Conservation (phyloP, 768 basidiomycete species). For the Punctularia strigosozonata region DNA sequence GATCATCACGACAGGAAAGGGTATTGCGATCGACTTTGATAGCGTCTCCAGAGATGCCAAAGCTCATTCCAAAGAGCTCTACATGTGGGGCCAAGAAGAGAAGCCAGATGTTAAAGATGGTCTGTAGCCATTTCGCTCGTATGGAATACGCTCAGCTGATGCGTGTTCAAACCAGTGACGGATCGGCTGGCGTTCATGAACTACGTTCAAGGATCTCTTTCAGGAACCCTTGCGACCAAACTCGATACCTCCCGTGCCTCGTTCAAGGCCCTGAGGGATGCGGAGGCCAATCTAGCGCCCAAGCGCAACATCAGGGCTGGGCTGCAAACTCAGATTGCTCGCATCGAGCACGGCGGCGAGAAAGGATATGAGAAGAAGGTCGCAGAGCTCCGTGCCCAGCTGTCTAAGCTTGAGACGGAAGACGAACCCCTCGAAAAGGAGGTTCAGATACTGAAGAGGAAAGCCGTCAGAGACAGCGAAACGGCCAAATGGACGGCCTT, state of each 20-base stretch:
- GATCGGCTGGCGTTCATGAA: slow-evolving; percentile 78
- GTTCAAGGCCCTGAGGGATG: slow-evolving; percentile 61
- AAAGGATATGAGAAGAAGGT: slow-evolving; percentile 57
- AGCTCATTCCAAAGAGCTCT: slow-evolving; percentile 73
- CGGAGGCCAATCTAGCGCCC: slow-evolving; percentile 49
- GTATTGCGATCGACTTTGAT: slow-evolving; percentile 66
- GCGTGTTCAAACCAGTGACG: slow-evolving; percentile 34
- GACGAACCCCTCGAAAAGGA: slow-evolving; percentile 62
- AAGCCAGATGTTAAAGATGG: slow-evolving; percentile 68
- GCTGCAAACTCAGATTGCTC: slow-evolving; percentile 47
- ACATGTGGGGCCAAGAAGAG: slow-evolving; percentile 73
- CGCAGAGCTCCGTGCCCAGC: slow-evolving; percentile 56
- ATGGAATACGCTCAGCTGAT: slow-evolving; percentile 5
- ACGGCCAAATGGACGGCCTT: slow-evolving; percentile 70
- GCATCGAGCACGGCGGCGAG: slow-evolving; percentile 56
- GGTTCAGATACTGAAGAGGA: slow-evolving; percentile 60
- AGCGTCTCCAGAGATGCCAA: slow-evolving; percentile 53
- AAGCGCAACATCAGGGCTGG: slow-evolving; percentile 48
- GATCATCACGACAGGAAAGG: slow-evolving; percentile 70
- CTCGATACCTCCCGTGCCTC: slow-evolving; percentile 54
- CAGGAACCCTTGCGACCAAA: slow-evolving; percentile 45
- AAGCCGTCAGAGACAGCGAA: slow-evolving; percentile 68
- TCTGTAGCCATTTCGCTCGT: slow-evolving; percentile 14
- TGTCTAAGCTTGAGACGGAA: slow-evolving; percentile 51
- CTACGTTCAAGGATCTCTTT: slow-evolving; percentile 62